phyloP scores from a whole-genome alignment of 306 rosid genomes.

The Citrullus mucosospermus region DNA sequence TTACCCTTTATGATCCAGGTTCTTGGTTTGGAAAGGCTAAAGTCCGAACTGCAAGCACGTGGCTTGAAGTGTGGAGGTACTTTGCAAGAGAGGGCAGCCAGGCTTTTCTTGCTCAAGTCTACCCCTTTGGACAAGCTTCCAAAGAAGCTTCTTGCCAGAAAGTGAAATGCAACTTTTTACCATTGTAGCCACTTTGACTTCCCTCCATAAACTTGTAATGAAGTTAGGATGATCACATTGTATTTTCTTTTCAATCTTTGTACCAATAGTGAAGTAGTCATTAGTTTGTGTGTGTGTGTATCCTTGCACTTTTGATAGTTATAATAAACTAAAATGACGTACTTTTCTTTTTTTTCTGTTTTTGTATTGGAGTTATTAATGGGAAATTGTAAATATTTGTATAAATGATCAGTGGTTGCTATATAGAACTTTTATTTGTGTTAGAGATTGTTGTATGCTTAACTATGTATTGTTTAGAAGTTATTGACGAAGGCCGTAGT shows the following conservation, averaged over 20 bases:
- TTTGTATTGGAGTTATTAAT: background rate
- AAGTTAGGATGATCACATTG: background rate
- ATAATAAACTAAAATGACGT: background rate
- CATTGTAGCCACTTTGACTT: background rate
- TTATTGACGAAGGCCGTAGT: too few relatives aligned
- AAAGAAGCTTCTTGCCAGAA: constrained; percentile 70
- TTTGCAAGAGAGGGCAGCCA: constrained; percentile 73
- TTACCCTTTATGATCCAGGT: constrained; percentile 22
- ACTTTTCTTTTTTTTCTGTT: background rate
- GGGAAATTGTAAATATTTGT: background rate
- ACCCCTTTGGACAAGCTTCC: constrained; percentile 70
- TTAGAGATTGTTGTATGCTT: too few relatives aligned
- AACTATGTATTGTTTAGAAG: too few relatives aligned
- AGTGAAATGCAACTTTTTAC: constrained; percentile 17
- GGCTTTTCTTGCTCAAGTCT: constrained; percentile 79
- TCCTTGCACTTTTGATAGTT: background rate
- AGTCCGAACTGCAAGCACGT: constrained; percentile 55
- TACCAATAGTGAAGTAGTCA: background rate
- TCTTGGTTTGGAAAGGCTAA: constrained; percentile 75
- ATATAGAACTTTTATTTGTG: background rate
- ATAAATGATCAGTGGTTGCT: background rate
- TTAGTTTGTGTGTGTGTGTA: background rate
- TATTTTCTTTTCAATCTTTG: background rate
- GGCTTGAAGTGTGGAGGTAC: constrained; percentile 96
- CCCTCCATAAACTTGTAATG: background rate